Conservation (phyloP, 371 early-diverging fungal species). For the Mucor sp. region DNA sequence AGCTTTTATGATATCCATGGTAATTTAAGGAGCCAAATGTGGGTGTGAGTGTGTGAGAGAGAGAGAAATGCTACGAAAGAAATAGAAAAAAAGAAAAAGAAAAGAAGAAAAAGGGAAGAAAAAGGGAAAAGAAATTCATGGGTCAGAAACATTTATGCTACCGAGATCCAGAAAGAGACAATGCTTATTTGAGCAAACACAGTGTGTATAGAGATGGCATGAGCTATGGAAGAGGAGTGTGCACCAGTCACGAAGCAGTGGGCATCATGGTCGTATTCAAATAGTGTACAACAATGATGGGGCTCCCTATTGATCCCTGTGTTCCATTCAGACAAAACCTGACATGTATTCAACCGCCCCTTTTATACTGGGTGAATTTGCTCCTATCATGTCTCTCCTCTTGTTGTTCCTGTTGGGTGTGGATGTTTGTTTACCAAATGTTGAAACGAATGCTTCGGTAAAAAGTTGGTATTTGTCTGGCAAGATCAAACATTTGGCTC, state of each 20-base stretch:
- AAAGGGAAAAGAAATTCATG: conserved; percentile 11
- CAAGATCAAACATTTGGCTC: not conserved
- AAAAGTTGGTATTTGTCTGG: not conserved
- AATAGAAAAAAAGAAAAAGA: not conserved
- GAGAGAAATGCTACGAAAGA: not conserved
- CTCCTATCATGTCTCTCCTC: not conserved
- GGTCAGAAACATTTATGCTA: conserved; percentile 1
- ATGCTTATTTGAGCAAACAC: not conserved
- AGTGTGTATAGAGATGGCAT: not conserved
- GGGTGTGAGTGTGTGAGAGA: not conserved
- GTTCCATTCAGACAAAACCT: not conserved
- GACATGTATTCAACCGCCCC: not conserved
- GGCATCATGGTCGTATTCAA: not conserved
- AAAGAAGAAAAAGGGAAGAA: conserved; percentile 1
- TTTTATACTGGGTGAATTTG: not conserved
- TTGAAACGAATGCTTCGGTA: not conserved
- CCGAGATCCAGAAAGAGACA: not conserved
- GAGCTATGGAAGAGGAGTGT: not conserved
- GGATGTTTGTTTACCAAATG: not conserved
- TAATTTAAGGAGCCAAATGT: not conserved
- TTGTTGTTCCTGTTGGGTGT: not conserved
- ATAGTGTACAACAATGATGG: not conserved
- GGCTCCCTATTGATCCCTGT: conserved; percentile 1
- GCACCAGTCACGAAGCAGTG: conserved; percentile 1
- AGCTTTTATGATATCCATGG: not conserved